Base-by-base conservation (phyloP, 1,284 basidiomycete genomes). In the Trichosporon faecale region DNA sequence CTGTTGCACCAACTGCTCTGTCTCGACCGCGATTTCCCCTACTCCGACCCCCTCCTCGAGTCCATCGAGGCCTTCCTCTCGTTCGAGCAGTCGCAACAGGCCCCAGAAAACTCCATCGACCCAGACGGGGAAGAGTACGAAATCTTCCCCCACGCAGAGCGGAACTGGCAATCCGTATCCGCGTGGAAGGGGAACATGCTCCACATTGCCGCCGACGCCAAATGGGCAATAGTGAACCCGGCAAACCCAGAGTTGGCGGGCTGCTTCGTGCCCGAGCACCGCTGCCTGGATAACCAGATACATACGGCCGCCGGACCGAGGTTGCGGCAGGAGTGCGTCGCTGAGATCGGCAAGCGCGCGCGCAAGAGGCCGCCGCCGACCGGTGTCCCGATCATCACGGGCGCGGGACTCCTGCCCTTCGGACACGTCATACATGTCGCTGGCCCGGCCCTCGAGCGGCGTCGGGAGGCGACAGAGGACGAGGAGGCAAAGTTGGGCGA, bases 181-280 rank as follows among this genome's bases (percentile, higher is more conserved):
- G 14, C 64, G 16, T 55, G 46, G 46, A 49, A 49, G 46, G 46
- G 46, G 5, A 49, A 49, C 46, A n/a, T 49, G 46, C 46, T 49
- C 18, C 18, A 49, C n/a, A 49, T 37, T 23, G 23, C 29, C 11
- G 66, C 66, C 18, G 66, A 67, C 52, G 21, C 60, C 46, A 65
- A 64, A 8, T 37, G 57, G 18, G 65, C 66, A 5, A 40, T 70
- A 46, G 67, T 70, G 63, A 70, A 67, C 63, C 69, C 69, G 6
- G 69, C 68, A 7, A 74, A 74, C 40, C 33, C 33, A 5, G 33
- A 27, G 3, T 65, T 72, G 67, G 66, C 69, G 2, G 70, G 71
- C 12, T 74, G 73, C 66, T 74, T 74, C 67, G 64, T 67, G 64
- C 73, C 73, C 0, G 37, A 40, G 5, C 70, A 74, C 60, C 25